A percentile compares a stretch with the other conserved stretches of the same genome.
These are phyloP conservation scores for Neurospora tetrasperma DNA, from an alignment of 495 filamentous ascomycete genomes.

Conservation along the genomic window DNA sequence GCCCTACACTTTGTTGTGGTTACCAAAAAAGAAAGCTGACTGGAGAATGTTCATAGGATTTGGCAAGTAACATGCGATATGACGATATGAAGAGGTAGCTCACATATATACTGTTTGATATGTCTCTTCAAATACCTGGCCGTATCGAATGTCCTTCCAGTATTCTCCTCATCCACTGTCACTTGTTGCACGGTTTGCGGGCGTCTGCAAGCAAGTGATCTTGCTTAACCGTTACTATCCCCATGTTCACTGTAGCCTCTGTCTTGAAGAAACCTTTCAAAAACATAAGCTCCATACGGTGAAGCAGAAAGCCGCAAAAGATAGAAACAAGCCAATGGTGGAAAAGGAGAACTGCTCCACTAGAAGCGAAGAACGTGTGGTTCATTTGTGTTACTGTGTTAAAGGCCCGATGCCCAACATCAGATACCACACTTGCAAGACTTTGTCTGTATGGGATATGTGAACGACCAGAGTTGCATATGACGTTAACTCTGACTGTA, in stretches of 20 bases:
- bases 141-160: background rate
- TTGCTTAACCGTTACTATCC: background rate
- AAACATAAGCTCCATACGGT: background rate
- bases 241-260: background rate
- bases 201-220: background rate
- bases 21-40: background rate
- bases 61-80: background rate
- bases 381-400: background rate
- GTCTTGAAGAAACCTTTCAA: background rate
- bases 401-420: conserved; percentile 7
- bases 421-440: background rate
- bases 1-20: background rate
- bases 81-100: background rate
- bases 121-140: background rate
- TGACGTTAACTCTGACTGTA: background rate
- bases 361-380: background rate
- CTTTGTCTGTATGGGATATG: background rate
- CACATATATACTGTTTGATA: background rate
- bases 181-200: background rate
- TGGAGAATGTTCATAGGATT: background rate
- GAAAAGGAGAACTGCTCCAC: background rate
- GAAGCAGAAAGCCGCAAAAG: background rate
- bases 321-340: background rate
- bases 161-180: background rate
- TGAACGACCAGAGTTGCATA: background rate